Evolutionary conservation across 345 rosid species (phyloP).

Genomic region (Citrus maxima): DNA sequence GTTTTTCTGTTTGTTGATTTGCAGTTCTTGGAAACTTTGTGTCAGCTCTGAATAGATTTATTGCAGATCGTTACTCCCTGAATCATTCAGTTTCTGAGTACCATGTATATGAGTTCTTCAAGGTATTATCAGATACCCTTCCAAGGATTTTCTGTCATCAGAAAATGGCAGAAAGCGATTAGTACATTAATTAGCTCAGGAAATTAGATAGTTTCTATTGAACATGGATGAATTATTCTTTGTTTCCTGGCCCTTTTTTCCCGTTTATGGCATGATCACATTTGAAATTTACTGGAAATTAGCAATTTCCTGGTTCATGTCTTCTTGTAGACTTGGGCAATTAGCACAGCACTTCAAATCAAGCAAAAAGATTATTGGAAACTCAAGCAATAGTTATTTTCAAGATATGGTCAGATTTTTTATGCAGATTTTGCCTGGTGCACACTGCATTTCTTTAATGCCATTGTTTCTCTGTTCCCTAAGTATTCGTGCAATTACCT

Average conservation of each 20-base stretch:
- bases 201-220: not conserved
- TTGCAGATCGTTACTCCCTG: constrained; percentile 74
- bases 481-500: not conserved
- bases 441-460: not conserved
- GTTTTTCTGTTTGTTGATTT: constrained; percentile 10
- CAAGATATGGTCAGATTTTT: not conserved
- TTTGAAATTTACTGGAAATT: not conserved
- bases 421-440: not conserved
- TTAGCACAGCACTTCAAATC: not conserved
- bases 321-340: not conserved
- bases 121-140: constrained; percentile 42
- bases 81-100: constrained; percentile 85
- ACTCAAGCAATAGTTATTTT: not conserved
- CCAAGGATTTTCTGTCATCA: not conserved
- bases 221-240: not conserved
- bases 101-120: constrained; percentile 93
- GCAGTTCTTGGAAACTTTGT: constrained; percentile 95
- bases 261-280: not conserved
- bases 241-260: not conserved
- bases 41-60: constrained; percentile 88
- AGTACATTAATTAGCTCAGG: not conserved
- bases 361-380: not conserved
- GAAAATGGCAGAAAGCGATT: not conserved
- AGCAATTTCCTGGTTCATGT: not conserved
- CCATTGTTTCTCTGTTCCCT: not conserved